These are phyloP conservation scores for Iberis pinnata DNA, from an alignment of 345 rosid species.

Conservation along the genomic window DNA sequence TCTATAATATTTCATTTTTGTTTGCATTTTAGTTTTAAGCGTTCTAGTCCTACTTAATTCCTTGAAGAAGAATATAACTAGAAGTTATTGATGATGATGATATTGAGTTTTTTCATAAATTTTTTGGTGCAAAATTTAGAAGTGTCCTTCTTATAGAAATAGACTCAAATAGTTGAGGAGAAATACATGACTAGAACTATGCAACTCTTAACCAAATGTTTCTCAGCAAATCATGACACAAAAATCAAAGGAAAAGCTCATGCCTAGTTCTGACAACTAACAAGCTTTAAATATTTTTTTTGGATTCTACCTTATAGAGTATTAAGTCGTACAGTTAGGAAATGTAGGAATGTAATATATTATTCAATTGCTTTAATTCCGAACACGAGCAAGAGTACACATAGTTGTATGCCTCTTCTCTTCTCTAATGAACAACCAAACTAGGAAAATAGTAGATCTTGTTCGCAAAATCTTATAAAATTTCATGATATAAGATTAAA, in stretches of 20 bases:
- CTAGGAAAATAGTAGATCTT: not conserved
- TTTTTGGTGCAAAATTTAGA: not conserved
- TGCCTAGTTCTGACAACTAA: slow-evolving; percentile 1
- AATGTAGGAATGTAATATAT: not conserved
- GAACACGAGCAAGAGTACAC: slow-evolving; percentile 3
- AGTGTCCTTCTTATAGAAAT: not conserved
- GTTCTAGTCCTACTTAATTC: not conserved
- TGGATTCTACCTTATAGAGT: not conserved
- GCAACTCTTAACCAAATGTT: slow-evolving; percentile 1
- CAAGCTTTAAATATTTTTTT: no score
- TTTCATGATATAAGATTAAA: not conserved
- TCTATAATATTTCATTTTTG: slow-evolving; percentile 2
- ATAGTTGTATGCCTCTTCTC: not conserved
- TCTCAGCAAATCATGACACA: slow-evolving; percentile 6
- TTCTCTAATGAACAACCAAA: slow-evolving; percentile 1
- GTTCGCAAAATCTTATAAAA: not conserved
- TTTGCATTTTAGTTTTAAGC: slow-evolving; percentile 11
- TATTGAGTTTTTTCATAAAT: slow-evolving; percentile 6
- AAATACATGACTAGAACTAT: slow-evolving; percentile 5
- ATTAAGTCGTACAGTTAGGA: not conserved
- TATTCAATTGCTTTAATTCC: not conserved
- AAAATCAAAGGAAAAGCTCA: slow-evolving; percentile 8
- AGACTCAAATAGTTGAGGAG: not conserved
- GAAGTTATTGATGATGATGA: not conserved
- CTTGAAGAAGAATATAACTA: not conserved